Base-by-base conservation (phyloP, 805 yeast genomes). In the Ogataea henricii region DNA sequence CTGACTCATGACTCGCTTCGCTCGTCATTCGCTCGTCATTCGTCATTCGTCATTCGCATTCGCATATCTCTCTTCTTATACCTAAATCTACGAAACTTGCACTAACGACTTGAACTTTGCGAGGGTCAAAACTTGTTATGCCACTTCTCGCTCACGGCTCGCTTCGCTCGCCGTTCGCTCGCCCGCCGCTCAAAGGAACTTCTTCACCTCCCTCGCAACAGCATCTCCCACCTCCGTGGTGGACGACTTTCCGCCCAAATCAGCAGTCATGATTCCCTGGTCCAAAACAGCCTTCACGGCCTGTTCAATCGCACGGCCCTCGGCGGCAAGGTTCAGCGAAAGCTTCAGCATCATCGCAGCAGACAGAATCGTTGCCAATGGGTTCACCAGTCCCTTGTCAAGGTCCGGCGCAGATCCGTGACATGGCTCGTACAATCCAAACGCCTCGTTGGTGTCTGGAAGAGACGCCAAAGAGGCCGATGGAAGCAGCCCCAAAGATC, bases 331-430 rank as follows among this genome's bases (percentile, higher is more conserved):
- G 66, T 89, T 84, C 66, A 94, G 80, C 16, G 97, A 90, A 54
- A 94, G 79, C 63, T 92, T 82, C 72, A 94, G 79, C 98, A 94
- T 94, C 96, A 94, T 87, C 26, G 98, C 98, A 10, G 89, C 96
- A 21, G 97, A 90, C 62, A 94, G 78, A 59, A 92, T 91, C 20
- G 97, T 89, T 44, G 98, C 99, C 48, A 92, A 71, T 44, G 99
- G 99, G 72, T 92, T 92, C 49, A 91, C 99, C 72, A 88, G 86
- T 67, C 89, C 89, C 51, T 72, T 74, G 44, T 85, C 83, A 65
- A 92, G 81, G 69, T 92, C 99, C 44, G 99, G 99, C 29, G 99
- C 99, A 40, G 97, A 86, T 40, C 99, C 99, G 68, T 92, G 99
- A 66, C 97, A 92, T 57, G 99, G 98, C 74, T 94, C 99, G 68